Conservation (phyloP, 2,329 filamentous ascomycete genomes). For the Laburnicola sp. region DNA sequence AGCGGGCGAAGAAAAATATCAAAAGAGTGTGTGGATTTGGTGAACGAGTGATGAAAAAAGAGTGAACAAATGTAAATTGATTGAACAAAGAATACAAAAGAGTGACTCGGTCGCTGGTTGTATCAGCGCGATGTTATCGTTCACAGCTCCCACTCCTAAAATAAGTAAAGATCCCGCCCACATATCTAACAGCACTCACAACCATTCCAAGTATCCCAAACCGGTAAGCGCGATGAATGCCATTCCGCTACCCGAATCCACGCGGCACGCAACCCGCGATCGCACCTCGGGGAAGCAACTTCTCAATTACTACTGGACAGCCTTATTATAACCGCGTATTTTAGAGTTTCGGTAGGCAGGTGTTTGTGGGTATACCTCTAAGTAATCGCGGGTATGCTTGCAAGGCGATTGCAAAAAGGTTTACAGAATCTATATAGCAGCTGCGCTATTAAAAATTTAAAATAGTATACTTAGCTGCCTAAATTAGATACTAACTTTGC, state of each 20-base stretch:
- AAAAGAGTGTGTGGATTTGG: slow-evolving; percentile 2
- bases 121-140: not conserved
- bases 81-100: not conserved
- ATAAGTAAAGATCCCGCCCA: not conserved
- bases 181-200: not conserved
- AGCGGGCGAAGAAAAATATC: not conserved
- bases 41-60: not conserved
- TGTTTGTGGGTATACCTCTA: no score
- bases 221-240: slow-evolving; percentile 2
- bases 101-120: not conserved
- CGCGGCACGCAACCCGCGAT: not conserved
- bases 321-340: not conserved
- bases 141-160: not conserved
- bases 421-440: no score
- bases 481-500: no score
- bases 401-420: no score
- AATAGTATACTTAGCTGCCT: no score
- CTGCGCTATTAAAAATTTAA: no score
- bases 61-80: not conserved
- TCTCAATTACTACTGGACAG: not conserved
- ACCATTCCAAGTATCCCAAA: not conserved
- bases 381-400: no score
- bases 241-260: not conserved
- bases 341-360: no score
- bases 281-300: not conserved